Evolutionary conservation across 306 rosid species (phyloP).

Genomic region (Cucumis hystrix): DNA sequence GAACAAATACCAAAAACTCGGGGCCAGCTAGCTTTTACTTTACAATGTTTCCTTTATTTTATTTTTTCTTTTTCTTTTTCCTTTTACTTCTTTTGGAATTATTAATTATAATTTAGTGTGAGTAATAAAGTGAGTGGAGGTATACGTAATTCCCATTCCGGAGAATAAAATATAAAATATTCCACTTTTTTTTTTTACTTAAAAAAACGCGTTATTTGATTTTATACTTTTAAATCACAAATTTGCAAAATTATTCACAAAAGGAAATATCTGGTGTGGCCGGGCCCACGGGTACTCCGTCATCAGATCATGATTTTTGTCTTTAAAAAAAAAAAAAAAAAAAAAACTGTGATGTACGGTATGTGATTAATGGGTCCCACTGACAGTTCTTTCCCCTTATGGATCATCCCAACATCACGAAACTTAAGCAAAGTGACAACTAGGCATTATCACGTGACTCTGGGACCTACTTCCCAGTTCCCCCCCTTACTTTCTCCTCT

Average conservation of each 20-base stretch:
- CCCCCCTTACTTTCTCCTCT: no score
- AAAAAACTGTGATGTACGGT: not conserved
- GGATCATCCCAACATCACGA: not conserved
- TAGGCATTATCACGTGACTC: not conserved
- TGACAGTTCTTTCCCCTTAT: not conserved
- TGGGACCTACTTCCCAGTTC: not conserved
- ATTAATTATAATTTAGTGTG: not conserved
- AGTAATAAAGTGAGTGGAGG: not conserved
- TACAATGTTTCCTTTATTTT: not conserved
- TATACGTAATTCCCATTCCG: not conserved
- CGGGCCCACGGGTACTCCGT: conserved; percentile 1
- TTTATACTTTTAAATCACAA: not conserved
- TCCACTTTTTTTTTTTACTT: not conserved
- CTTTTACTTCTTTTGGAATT: no score
- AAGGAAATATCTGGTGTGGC: not conserved
- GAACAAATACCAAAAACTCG: not conserved
- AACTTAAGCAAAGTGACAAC: not conserved
- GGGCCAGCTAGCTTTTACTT: not conserved
- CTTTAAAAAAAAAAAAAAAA: not conserved
- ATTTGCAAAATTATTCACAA: not conserved
- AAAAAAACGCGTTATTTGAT: not conserved
- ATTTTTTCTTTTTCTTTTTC: no score
- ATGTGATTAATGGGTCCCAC: not conserved
- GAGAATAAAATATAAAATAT: not conserved
- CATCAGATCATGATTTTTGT: conserved; percentile 1